These are phyloP conservation scores for Nigrospora osmanthi DNA, from an alignment of 2,329 filamentous ascomycete species.

Conservation along the genomic window DNA sequence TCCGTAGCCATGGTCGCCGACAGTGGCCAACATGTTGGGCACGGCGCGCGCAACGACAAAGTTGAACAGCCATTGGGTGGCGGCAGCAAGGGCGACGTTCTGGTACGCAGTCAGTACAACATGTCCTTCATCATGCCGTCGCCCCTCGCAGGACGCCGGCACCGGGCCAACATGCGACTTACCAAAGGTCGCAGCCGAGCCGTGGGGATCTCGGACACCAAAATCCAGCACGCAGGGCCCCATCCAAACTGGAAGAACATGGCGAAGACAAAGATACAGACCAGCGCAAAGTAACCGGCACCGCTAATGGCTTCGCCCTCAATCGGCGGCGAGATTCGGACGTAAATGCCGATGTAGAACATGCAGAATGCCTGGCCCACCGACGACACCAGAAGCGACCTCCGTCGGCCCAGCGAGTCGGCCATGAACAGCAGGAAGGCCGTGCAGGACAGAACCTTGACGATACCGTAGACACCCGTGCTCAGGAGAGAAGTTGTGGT, in stretches of 20 bases:
- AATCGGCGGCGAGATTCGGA: slow-evolving; percentile 48
- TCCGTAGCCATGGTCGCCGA: slow-evolving; percentile 29
- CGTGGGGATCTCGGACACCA: slow-evolving; percentile 58
- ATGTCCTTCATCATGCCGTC: background rate
- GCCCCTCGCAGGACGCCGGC: background rate
- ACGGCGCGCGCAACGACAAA: slow-evolving; percentile 57
- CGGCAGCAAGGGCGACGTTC: slow-evolving; percentile 53
- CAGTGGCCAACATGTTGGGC: slow-evolving; percentile 52
- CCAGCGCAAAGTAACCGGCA: slow-evolving; percentile 57
- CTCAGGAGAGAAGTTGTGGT: slow-evolving; percentile 48
- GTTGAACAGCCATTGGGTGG: slow-evolving; percentile 59
- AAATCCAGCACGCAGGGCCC: slow-evolving; percentile 58
- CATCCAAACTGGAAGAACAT: slow-evolving; percentile 59
- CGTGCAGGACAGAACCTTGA: slow-evolving; percentile 51
- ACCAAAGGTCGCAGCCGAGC: slow-evolving; percentile 34
- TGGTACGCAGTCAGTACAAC: background rate
- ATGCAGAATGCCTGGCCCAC: slow-evolving; percentile 53
- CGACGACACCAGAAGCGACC: slow-evolving; percentile 48
- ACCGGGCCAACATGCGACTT: background rate
- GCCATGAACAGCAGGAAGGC: slow-evolving; percentile 51
- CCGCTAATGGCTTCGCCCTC: slow-evolving; percentile 40
- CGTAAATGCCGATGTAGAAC: slow-evolving; percentile 60
- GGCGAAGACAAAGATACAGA: slow-evolving; percentile 62
- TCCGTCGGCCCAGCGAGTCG: slow-evolving; percentile 50
- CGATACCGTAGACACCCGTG: slow-evolving; percentile 55